A percentile compares a stretch with the other conserved stretches of the same genome.
Evolutionary conservation across 1,284 basidiomycete genomes (phyloP).

Genomic region (Mycena sp.): DNA sequence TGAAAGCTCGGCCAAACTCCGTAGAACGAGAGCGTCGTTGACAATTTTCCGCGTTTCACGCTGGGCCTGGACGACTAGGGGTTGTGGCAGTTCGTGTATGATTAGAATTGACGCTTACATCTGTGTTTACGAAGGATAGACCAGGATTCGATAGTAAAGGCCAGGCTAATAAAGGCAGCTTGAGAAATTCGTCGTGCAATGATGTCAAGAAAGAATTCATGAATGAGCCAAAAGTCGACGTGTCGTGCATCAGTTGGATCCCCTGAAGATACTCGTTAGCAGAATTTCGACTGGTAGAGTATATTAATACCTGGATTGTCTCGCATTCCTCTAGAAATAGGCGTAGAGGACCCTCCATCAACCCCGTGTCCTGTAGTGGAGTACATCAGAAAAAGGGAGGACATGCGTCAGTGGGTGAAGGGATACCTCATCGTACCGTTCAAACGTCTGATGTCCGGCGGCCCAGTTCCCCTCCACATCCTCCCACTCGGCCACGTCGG

Average conservation of each 20-base stretch:
- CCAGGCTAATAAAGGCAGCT: constrained; percentile 63
- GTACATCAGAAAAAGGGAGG: constrained; percentile 10
- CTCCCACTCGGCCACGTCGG: constrained; percentile 65
- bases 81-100: constrained; percentile 16
- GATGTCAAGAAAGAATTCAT: constrained; percentile 61
- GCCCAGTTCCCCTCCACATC: constrained; percentile 64
- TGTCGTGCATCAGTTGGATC: constrained; percentile 72
- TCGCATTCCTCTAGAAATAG: constrained; percentile 79
- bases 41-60: constrained; percentile 50
- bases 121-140: constrained; percentile 39
- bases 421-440: constrained; percentile 62
- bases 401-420: background rate
- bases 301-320: constrained; percentile 76
- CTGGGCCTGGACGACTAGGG: constrained; percentile 36
- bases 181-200: constrained; percentile 72
- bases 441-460: constrained; percentile 60
- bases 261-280: constrained; percentile 54
- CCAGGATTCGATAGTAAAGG: constrained; percentile 60
- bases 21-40: constrained; percentile 71
- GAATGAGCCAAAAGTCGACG: constrained; percentile 71
- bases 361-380: constrained; percentile 54
- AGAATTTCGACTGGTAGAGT: background rate
- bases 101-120: constrained; percentile 47
- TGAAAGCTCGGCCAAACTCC: constrained; percentile 59
- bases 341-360: constrained; percentile 75